Evolutionary conservation across 2,329 filamentous ascomycete genomes (phyloP).

Genomic region (Westerdykella sp.): DNA sequence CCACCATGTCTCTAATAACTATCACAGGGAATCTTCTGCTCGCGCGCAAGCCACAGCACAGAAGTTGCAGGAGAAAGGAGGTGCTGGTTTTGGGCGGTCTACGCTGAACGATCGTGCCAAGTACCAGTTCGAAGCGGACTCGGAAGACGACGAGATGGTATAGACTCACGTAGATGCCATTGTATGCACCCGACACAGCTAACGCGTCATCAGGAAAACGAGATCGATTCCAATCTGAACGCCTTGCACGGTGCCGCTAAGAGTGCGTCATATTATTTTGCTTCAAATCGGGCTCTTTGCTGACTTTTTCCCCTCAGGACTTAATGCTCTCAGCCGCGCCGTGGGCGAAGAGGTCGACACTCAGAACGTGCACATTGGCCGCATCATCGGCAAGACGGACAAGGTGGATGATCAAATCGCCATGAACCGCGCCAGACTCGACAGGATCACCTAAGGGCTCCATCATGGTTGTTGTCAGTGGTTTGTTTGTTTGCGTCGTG

Average conservation of each 20-base stretch:
- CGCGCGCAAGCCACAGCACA: conserved; percentile 16
- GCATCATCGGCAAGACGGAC: conserved; percentile 78
- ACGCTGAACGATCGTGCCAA: conserved; percentile 31
- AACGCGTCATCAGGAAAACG: conserved; percentile 39
- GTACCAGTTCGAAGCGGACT: conserved; percentile 32
- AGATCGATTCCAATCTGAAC: conserved; percentile 38
- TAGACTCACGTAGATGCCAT: neutral
- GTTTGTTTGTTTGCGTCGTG: no score
- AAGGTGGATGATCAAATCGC: conserved; percentile 69
- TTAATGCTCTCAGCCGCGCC: conserved; percentile 67
- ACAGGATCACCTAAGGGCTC: conserved; percentile 49
- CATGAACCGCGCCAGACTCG: conserved; percentile 67
- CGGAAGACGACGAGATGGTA: conserved; percentile 11
- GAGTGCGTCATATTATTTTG: conserved; percentile 29
- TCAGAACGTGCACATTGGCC: conserved; percentile 72
- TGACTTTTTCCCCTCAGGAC: conserved; percentile 7
- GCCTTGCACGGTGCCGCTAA: conserved; percentile 55
- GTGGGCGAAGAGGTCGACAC: conserved; percentile 69
- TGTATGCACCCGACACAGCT: neutral
- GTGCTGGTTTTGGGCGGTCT: conserved; percentile 7
- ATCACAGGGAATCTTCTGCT: conserved; percentile 14
- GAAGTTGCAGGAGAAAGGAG: conserved; percentile 11
- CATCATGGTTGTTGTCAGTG: no score
- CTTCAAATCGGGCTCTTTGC: no score
- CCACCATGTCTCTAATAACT: neutral